Evolutionary conservation across 179 eudicot genomes (phyloP), one percentile per base, ranked within the genome.

Genomic region (Beta corolliflora): DNA sequence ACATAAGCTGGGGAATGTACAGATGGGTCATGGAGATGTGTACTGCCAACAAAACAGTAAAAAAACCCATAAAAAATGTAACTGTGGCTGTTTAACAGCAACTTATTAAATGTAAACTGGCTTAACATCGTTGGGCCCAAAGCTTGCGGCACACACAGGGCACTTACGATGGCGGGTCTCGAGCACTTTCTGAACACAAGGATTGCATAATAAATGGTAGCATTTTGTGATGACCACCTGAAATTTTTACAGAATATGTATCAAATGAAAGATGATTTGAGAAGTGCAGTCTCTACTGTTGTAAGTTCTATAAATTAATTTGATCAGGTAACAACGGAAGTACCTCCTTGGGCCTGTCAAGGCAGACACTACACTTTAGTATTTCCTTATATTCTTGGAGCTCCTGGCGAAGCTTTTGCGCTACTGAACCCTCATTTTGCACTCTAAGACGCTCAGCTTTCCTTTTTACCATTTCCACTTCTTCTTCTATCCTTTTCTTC

Each of bases 161-260:
- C 99, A 95, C 83, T 90, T 95, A 77, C 93, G 94, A 77, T 91
- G 92, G 36, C 98, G 94, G 18, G 86, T 68, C 84, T 89, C 95
- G 0, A 92, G 65, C 19, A 94, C 86, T 81, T 75, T 90, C 81
- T 93, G 94, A 67, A 94, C 88, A 75, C 99, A 96, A 11, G 92
- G 87, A 77, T 86, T 87, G 91, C 99, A 96, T 79, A 94, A 87
- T 15, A 94, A 89, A 85, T 96, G 99, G 92, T 83, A 96, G 88
- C 99, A 96, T 87, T 91, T 96, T 73, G 94, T 89, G 85, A 97
- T 92, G 54, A 94, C 97, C 70, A 93, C 99, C 99, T 97, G 94
- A 81, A 75, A 64, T 25, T 48, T 15, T 73, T 9, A 19, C 16
- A 52, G 55, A 75, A 29, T 10, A 25, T 4, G 70, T 12, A 66